Evolutionary conservation across 805 yeast species (phyloP), one percentile per base, ranked within the genome.

Genomic region (Candida xiaguanensis): DNA sequence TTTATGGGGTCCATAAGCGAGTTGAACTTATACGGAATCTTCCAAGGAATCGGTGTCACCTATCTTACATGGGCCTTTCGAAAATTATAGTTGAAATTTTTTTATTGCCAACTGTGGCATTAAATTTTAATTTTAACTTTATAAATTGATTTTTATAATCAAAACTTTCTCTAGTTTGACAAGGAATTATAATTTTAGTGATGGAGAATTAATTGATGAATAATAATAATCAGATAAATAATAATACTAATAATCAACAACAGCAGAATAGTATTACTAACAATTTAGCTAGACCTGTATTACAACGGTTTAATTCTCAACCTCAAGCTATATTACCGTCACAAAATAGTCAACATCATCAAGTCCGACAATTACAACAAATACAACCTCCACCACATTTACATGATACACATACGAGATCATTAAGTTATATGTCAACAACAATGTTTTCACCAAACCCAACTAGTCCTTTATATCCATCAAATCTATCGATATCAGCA

Each of bases 391-490:
- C 9, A 5, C 33, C 8, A 31, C 28, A 25, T 25, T 25, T 25
- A n/a, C 28, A 13, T 30, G 16, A 14, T 9, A 17, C 20, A 11
- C 29, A 22, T 24, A 34, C 15, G 5, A 25, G 32, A 35, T 13
- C 31, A 23, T 14, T 27, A 23, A 35, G 26, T 27, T 35, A 35
- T 27, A 4, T 30, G 4, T 5, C 35, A 22, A 17, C 16, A 8
- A 12, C 38, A 13, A 35, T 35, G 38, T 35, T 35, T 35, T 35
- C 38, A 13, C 38, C 38, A 8, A 35, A 35, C 19, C 32, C 38
- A 4, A n/a, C 31, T 11, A 22, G 30, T 27, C 38, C 38, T 5
- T 35, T 35, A 27, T 35, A 35, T 25, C 32, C 38, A 35, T 31
- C 34, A 19, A 18, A 24, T 27, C 26, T 19, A 9, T 28, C 31